Conservation (phyloP, 228 moss, liverwort and hornwort species). For the Sphagnum fallax region DNA sequence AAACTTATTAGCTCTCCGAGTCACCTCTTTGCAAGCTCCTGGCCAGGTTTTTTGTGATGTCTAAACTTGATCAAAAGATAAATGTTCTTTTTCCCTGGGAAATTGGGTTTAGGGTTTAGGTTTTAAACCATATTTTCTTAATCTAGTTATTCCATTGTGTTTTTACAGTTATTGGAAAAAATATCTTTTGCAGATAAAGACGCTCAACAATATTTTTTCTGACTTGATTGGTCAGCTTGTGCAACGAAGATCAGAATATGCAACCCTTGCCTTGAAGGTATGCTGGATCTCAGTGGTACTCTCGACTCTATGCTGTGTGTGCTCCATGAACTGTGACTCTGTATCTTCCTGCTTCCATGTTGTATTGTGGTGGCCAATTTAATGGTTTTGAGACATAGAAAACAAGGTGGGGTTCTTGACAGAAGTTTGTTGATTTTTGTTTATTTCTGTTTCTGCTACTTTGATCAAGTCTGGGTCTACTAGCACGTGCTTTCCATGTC, state of each 20-base stretch:
- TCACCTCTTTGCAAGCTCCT: slow-evolving; percentile 76
- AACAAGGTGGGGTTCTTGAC: no score
- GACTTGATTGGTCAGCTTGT: slow-evolving; percentile 93
- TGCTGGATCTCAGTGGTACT: slow-evolving; percentile 8
- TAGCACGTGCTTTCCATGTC: no score
- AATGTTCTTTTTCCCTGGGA: not conserved
- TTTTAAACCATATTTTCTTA: not conserved
- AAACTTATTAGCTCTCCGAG: slow-evolving; percentile 84
- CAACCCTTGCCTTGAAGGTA: slow-evolving; percentile 90
- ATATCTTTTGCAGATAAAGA: slow-evolving; percentile 51
- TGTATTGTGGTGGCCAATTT: no score
- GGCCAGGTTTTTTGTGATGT: slow-evolving; percentile 58
- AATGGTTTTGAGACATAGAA: no score
- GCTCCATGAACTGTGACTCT: no score
- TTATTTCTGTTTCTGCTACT: no score
- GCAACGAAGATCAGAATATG: slow-evolving; percentile 88
- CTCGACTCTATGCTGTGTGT: no score
- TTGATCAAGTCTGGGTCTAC: no score
- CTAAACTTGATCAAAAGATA: no score
- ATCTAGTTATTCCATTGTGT: not conserved
- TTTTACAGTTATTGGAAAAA: no score
- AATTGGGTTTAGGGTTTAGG: not conserved
- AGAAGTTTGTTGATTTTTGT: no score
- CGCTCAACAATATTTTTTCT: slow-evolving; percentile 72
- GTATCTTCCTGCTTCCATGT: no score